A percentile compares a stretch with the other conserved stretches of the same genome.
These are phyloP conservation scores for Elsinoe australis DNA, from an alignment of 2,329 filamentous ascomycete species.

Conservation along the genomic window DNA sequence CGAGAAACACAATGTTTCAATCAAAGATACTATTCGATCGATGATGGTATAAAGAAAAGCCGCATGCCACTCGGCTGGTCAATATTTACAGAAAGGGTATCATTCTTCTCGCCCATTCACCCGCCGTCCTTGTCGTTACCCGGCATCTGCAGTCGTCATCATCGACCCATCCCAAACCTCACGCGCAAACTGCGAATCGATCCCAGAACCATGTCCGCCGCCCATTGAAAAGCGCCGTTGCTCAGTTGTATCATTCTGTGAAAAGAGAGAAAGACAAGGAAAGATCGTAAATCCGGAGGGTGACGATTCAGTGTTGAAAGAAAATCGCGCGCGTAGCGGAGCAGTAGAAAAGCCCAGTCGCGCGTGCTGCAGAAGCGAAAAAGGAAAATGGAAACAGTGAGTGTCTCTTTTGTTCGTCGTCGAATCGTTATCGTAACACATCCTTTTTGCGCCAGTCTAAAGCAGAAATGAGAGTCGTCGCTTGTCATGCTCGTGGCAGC, in stretches of 20 bases:
- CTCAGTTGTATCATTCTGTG: background rate
- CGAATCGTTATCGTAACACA: constrained; percentile 10
- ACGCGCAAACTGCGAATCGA: background rate
- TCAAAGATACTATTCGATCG: background rate
- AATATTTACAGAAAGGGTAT: constrained; percentile 16
- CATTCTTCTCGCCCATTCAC: background rate
- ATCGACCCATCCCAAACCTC: constrained; percentile 7
- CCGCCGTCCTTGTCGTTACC: constrained; percentile 1
- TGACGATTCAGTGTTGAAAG: background rate
- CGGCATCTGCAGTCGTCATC: constrained; percentile 2
- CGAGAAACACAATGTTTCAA: constrained; percentile 3
- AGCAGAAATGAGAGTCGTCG: constrained; percentile 13
- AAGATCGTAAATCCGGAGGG: background rate
- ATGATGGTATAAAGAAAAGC: constrained; percentile 1
- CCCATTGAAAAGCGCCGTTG: background rate
- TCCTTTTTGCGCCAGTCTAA: constrained; percentile 4
- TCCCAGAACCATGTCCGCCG: background rate
- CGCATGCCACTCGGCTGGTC: background rate
- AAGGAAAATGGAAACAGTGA: constrained; percentile 8
- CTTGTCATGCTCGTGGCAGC: background rate
- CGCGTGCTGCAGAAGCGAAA: background rate
- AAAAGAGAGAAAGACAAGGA: background rate
- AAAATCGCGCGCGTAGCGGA: background rate
- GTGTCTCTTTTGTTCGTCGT: constrained; percentile 13
- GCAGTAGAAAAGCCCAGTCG: background rate